These are phyloP conservation scores for Fraxinus pennsylvanica DNA, from an alignment of 257 asterid genomes.

Conservation along the genomic window DNA sequence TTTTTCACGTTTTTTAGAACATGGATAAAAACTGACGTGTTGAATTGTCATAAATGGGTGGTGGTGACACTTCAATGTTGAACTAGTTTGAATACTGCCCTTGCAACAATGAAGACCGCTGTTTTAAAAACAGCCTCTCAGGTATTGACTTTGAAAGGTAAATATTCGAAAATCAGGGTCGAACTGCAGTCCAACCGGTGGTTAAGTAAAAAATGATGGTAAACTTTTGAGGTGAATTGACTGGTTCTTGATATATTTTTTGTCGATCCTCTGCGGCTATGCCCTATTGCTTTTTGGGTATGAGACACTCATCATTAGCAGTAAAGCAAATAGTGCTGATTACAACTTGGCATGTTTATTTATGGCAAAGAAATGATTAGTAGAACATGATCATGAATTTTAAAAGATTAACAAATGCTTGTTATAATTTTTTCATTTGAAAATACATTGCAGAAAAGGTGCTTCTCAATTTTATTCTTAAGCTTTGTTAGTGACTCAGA, in stretches of 20 bases:
- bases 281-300: not conserved
- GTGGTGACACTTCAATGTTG: not conserved
- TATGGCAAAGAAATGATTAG: not conserved
- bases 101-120: not conserved
- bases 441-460: not conserved
- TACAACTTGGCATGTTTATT: not conserved
- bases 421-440: not conserved
- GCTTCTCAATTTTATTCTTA: not conserved
- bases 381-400: not conserved
- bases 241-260: not conserved
- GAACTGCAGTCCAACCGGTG: not conserved
- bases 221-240: not conserved
- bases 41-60: too few relatives aligned
- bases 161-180: not conserved
- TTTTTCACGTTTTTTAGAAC: too few relatives aligned
- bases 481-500: not conserved
- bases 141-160: not conserved
- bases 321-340: not conserved
- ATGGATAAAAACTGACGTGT: too few relatives aligned
- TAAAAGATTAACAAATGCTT: not conserved
- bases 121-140: not conserved
- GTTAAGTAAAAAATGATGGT: not conserved
- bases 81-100: not conserved
- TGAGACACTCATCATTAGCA: not conserved
- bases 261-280: not conserved